A percentile compares a stretch with the other conserved stretches of the same genome.
phyloP scores from a whole-genome alignment of 257 asterid genomes.

The Anisodus acutangulus region DNA sequence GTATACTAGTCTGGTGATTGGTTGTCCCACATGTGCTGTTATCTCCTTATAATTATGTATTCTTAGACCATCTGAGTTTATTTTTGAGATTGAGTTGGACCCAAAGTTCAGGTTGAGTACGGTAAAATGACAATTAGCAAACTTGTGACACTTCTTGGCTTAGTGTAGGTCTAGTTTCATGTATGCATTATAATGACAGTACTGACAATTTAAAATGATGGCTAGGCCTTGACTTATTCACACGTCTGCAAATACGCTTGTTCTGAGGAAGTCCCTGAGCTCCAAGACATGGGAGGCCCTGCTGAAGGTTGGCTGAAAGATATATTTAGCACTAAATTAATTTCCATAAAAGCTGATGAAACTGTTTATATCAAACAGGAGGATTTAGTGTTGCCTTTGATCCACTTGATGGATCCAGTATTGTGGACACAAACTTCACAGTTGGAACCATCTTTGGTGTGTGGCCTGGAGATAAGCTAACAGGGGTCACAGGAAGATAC shows the following conservation, averaged over 20 bases:
- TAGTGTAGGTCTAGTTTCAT: too few species aligned
- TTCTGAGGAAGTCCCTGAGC: conserved; percentile 99
- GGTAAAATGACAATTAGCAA: too few species aligned
- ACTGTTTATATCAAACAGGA: conserved; percentile 48
- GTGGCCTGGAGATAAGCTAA: conserved; percentile 97
- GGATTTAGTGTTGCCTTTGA: conserved; percentile 98
- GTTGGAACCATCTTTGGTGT: conserved; percentile 97
- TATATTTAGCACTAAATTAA: background rate
- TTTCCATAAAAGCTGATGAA: background rate
- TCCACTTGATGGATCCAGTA: conserved; percentile 96
- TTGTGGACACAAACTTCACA: conserved; percentile 94
- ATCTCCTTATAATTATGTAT: too few species aligned
- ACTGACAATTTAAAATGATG: too few species aligned
- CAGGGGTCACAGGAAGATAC: conserved; percentile 81
- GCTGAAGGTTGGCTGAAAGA: conserved; percentile 61
- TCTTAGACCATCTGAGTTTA: too few species aligned
- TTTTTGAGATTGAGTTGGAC: too few species aligned
- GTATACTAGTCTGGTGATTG: too few species aligned
- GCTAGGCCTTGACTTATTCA: conserved; percentile 79
- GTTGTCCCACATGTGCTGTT: too few species aligned
- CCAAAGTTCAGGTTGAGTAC: too few species aligned
- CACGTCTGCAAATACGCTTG: conserved; percentile 96
- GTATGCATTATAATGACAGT: too few species aligned
- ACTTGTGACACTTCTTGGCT: too few species aligned
- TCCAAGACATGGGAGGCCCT: conserved; percentile 98